phyloP scores from a whole-genome alignment of 2,329 filamentous ascomycete species.

The Exophiala viscosa region DNA sequence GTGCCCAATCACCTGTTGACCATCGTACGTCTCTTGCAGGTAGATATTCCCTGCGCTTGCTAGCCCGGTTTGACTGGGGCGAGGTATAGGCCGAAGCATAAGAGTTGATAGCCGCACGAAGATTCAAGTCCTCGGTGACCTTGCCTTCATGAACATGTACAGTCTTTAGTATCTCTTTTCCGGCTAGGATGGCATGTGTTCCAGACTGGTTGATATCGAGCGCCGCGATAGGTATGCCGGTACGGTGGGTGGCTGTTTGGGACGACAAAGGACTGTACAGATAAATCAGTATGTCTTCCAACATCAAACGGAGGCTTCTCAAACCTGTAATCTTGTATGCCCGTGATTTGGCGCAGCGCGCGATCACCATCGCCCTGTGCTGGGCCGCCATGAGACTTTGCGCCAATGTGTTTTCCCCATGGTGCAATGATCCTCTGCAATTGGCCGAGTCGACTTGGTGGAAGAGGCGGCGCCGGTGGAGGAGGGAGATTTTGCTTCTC shows the following conservation, averaged over 20 bases:
- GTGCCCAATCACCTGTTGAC: conserved; percentile 60
- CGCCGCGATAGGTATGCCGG: conserved; percentile 61
- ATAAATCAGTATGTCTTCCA: conserved; percentile 37
- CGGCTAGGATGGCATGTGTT: conserved; percentile 62
- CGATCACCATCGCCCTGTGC: conserved; percentile 21
- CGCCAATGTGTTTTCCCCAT: conserved; percentile 21
- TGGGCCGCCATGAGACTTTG: conserved; percentile 21
- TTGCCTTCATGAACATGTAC: conserved; percentile 55
- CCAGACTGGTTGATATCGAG: conserved; percentile 61
- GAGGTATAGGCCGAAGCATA: conserved; percentile 52
- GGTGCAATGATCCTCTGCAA: conserved; percentile 30
- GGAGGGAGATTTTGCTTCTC: conserved; percentile 18
- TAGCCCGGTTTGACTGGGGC: conserved; percentile 37
- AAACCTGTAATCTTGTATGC: conserved; percentile 21
- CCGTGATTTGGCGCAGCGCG: conserved; percentile 17
- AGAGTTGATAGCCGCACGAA: conserved; percentile 58
- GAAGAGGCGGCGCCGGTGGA: conserved; percentile 32
- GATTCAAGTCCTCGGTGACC: conserved; percentile 61
- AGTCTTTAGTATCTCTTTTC: conserved; percentile 64
- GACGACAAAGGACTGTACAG: conserved; percentile 11
- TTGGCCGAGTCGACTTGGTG: conserved; percentile 28
- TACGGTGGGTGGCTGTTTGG: conserved; percentile 58
- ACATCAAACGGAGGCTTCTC: conserved; percentile 34
- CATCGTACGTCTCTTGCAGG: conserved; percentile 65
- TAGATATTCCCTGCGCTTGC: conserved; percentile 56